Evolutionary conservation across 2,329 filamentous ascomycete species (phyloP), one percentile per base, ranked within the genome.

Genomic region (Xylariaceae sp.): DNA sequence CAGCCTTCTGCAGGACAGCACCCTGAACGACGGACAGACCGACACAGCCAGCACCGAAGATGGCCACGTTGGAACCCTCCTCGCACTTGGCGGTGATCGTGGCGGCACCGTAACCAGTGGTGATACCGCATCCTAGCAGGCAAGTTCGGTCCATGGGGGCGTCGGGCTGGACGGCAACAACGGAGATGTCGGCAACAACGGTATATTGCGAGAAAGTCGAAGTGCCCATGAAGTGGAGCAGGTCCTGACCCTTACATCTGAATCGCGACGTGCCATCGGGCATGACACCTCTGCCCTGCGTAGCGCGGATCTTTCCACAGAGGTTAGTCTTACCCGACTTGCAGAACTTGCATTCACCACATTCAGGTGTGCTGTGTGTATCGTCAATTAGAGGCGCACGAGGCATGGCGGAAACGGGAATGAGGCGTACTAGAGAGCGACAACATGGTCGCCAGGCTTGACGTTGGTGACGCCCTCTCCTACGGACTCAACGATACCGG

Each of bases 121-220:
- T 99, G 80, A 99, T 97, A 76, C 94, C 94, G 76, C 94, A 99
- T 73, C 94, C 94, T 56, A 99, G 85, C 76, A 99, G 80, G 77
- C 94, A 99, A 55, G 92, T 96, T 66, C 91, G 87, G 82, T 99
- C 94, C 86, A 97, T 96, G 63, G 91, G 89, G 11, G 94, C 94
- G 70, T 96, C 87, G 61, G 85, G 83, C 69, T 92, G 92, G 68
- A 99, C 92, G 64, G 92, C 89, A 34, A 99, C 94, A 59, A 97
- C 94, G 53, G 92, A 97, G 78, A 99, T 97, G 76, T 99, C 94
- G 74, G 94, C 93, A 44, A 99, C 91, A 65, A 99, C 94, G 59
- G 94, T 97, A 81, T 96, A 99, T 79, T 99, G 94, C 37, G 91
- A 96, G 82, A 99, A 99, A 69, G 94, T 99, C 44, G 92, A 97